Evolutionary conservation across 352 stramenopile species (phyloP).

Genomic region (Pythium sukuiense): DNA sequence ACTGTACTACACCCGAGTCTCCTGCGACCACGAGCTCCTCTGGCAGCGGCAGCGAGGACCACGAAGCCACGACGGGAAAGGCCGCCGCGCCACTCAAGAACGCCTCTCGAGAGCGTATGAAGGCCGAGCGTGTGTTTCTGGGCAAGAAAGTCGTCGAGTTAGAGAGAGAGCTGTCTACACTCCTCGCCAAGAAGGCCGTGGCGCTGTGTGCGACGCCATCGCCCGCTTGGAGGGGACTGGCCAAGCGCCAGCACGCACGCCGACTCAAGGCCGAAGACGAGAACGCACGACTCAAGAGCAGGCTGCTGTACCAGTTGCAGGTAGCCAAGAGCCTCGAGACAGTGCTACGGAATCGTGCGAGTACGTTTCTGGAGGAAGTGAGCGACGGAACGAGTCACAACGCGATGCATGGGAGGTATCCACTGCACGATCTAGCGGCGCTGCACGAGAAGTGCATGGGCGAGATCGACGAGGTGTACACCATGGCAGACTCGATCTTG

Average conservation of each 20-base stretch:
- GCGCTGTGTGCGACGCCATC: constrained; percentile 4
- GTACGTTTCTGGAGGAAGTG: constrained; percentile 16
- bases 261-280: constrained; percentile 6
- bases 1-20: too few relatives aligned
- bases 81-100: neutral
- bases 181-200: constrained; percentile 5
- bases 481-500: constrained; percentile 8
- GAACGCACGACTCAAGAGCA: constrained; percentile 8
- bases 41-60: neutral
- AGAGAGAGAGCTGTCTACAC: neutral
- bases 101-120: neutral
- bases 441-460: constrained; percentile 19
- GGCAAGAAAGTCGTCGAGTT: neutral
- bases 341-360: constrained; percentile 13
- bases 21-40: neutral
- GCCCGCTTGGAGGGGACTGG: constrained; percentile 2
- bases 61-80: neutral
- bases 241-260: constrained; percentile 10
- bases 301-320: constrained; percentile 5
- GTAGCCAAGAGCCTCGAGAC: constrained; percentile 14
- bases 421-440: constrained; percentile 10
- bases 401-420: neutral
- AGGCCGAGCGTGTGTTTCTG: constrained; percentile 4
- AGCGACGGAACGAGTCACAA: neutral
- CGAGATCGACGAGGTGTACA: constrained; percentile 19